Conservation (phyloP, 495 filamentous ascomycete species). For the Xylaria flabelliformis region DNA sequence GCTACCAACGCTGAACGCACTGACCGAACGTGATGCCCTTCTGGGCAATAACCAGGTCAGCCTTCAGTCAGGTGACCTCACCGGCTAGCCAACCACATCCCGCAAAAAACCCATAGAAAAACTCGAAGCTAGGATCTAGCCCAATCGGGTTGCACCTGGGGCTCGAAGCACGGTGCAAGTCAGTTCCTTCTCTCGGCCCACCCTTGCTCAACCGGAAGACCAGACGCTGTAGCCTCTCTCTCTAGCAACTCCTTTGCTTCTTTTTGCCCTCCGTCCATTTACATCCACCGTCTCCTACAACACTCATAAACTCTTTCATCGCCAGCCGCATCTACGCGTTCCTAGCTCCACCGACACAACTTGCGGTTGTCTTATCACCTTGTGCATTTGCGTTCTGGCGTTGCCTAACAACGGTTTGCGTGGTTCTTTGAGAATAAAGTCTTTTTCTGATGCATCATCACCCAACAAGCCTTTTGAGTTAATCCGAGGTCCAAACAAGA, state of each 20-base stretch:
- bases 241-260: slow-evolving; percentile 30
- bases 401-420: slow-evolving; percentile 1
- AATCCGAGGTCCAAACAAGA: slow-evolving; percentile 36
- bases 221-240: slow-evolving; percentile 19
- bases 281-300: slow-evolving; percentile 15
- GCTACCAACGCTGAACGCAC: background rate
- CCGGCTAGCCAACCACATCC: slow-evolving; percentile 18
- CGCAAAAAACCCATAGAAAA: slow-evolving; percentile 7
- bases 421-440: slow-evolving; percentile 6
- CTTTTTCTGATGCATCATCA: slow-evolving; percentile 22
- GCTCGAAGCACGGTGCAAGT: slow-evolving; percentile 26
- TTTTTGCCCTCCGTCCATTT: slow-evolving; percentile 28
- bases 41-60: background rate
- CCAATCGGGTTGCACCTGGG: background rate
- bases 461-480: slow-evolving; percentile 19
- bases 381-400: slow-evolving; percentile 8
- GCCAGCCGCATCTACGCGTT: background rate
- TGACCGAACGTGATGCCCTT: background rate
- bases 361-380: background rate
- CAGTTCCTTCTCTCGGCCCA: slow-evolving; percentile 22
- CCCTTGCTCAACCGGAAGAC: slow-evolving; percentile 17
- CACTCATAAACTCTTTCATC: slow-evolving; percentile 30
- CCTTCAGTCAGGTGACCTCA: slow-evolving; percentile 18
- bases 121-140: slow-evolving; percentile 16
- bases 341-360: background rate